Percentiles rank a stretch among this genome's conserved stretches.
These are phyloP conservation scores for Mycena pura DNA, from an alignment of 768 basidiomycete genomes.

Conservation along the genomic window DNA sequence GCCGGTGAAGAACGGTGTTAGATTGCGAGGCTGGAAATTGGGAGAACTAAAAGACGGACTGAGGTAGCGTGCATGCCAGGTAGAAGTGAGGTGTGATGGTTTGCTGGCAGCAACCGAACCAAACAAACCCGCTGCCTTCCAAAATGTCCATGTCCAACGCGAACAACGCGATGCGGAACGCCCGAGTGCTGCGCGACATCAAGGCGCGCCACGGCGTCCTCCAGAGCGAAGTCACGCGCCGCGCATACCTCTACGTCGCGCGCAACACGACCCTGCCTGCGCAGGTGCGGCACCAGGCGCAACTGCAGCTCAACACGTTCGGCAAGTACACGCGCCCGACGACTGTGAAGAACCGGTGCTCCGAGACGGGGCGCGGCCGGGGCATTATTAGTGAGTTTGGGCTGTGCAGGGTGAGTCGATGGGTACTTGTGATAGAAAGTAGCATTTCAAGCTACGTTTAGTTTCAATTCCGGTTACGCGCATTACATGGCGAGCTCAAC, in stretches of 20 bases:
- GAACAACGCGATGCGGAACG: constrained; percentile 44
- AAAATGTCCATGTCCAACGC: constrained; percentile 3
- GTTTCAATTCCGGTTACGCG: constrained; percentile 93
- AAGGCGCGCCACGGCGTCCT: constrained; percentile 76
- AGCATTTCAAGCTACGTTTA: constrained; percentile 38
- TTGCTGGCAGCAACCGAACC: not conserved
- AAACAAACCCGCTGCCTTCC: not conserved
- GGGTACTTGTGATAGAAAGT: constrained; percentile 19
- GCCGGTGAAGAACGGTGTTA: not conserved
- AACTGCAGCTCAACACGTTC: constrained; percentile 91
- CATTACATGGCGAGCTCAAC: constrained; percentile 79
- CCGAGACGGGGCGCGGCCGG: constrained; percentile 83
- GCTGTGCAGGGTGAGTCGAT: constrained; percentile 68
- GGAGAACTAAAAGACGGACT: not conserved
- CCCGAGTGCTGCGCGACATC: constrained; percentile 74
- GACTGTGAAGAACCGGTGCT: constrained; percentile 88
- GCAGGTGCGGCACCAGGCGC: constrained; percentile 91
- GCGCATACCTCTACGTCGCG: constrained; percentile 93
- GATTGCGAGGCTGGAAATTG: not conserved
- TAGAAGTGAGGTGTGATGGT: not conserved
- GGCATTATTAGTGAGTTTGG: constrained; percentile 92
- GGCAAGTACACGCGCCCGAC: constrained; percentile 83
- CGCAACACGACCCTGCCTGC: constrained; percentile 90
- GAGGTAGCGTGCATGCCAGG: not conserved
- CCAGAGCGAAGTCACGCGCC: constrained; percentile 80